Base-by-base conservation (phyloP, 306 rosid species). In the Medicago arabica region DNA sequence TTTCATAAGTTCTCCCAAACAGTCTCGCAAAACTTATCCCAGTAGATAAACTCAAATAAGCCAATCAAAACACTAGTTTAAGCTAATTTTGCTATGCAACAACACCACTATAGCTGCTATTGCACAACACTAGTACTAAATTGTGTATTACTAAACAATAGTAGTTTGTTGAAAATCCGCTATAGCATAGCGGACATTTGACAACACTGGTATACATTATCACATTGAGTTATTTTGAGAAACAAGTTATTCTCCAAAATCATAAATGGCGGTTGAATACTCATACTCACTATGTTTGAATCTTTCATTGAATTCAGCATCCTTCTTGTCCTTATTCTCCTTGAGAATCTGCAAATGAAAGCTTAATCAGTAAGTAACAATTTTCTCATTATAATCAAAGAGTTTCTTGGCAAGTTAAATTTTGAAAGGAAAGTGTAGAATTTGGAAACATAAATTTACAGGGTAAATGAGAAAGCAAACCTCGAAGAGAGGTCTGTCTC, bases 261-360 rank as follows among this genome's bases (percentile, higher is more conserved):
- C 36, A 28, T 49, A 63, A 69, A 58, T 78, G 67, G 49, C 23
- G 28, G 81, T 78, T 51, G 66, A 15, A 34, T 21, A 67, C n/a
- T n/a, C n/a, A 75, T 60, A 88, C 97, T 83, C 79, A 94, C 98
- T 90, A 76, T 95, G 98, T 89, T 95, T 95, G 78, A 95, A 95
- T 39, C 97, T 87, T 75, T 95, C 98, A 69, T 84, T 92, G 74
- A 95, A 95, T 78, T 95, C 97, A 0, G 97, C 95, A 76, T 94
- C 98, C 66, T 72, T 76, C 87, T 88, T 91, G 85, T 94, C 98
- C 83, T 92, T 94, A 36, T 94, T 91, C 74, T 94, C 97, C 88
- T 87, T 92, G 13, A 91, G 81, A 83, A 93, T 87, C 98, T 93
- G 87, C 81, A 85, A 25, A 9, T 1, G 6, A 57, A 78, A 76